Base-by-base conservation (phyloP, 202 grass and related monocot species). In the Tripidium arundinaceum region DNA sequence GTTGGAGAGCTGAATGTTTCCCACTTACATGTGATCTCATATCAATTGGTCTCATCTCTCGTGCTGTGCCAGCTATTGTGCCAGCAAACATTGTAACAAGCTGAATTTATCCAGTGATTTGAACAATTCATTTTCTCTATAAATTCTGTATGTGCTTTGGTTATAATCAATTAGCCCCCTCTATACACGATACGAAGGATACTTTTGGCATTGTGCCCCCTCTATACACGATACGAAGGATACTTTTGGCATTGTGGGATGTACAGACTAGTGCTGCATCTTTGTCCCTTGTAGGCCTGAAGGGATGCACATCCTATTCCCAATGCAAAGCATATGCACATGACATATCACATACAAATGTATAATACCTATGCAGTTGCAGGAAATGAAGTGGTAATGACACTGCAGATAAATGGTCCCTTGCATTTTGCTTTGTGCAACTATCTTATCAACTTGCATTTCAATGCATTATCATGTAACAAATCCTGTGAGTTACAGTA, bases 391-490 rank as follows among this genome's bases (percentile, higher is more conserved):
- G 33, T 61, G 72, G 59, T 40, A 66, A 85, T 62, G 43, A n/a
- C 67, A 74, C 49, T 54, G 27, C 67, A 73, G 70, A 86, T 42
- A 39, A 52, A 68, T 82, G 79, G 78, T 74, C 87, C 83, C 41
- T 74, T 46, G 47, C 61, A 68, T 75, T 79, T 55, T 62, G 39
- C 54, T 82, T 65, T 89, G n/a, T 38, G 25, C 58, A 83, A 63
- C 41, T 36, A 62, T 79, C 47, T 55, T 79, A 74, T 74, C 50
- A 42, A 33, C 61, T 52, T 89, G 85, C 46, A 38, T 49, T 89
- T 79, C 78, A 71, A 67, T 65, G 54, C 49, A 83, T 70, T 86
- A 86, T 86, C 87, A 79, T 83, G 52, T 19, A 43, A 70, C 52
- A 64, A 68, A 75, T 86, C 60, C 54, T 63, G 2, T 65, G 62